Conservation (phyloP, 1,139 yeast species). For the Magnusiomyces ingens region DNA sequence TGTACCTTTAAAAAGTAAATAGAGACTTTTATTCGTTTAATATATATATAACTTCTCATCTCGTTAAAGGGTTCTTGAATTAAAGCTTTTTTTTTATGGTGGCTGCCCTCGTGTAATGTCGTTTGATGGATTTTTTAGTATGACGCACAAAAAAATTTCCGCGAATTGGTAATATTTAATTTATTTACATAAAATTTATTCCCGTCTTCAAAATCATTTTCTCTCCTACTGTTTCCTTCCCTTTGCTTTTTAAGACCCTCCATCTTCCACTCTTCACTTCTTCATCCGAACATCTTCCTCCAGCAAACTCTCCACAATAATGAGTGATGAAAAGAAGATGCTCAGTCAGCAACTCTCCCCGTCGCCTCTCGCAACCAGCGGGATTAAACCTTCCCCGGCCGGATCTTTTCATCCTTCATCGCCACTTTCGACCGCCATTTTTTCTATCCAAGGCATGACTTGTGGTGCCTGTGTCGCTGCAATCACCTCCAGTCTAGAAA, state of each 20-base stretch:
- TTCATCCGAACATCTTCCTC: background rate
- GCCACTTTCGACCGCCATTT: background rate
- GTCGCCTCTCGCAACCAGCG: background rate
- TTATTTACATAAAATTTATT: too few species aligned
- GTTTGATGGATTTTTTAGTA: background rate
- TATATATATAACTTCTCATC: background rate
- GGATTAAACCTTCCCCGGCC: background rate
- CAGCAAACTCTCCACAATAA: background rate
- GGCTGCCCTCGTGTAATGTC: too few species aligned
- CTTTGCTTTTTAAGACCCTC: background rate
- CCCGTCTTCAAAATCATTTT: too few species aligned
- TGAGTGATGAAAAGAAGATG: background rate
- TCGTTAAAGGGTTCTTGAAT: too few species aligned
- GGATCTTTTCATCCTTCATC: background rate
- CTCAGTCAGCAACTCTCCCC: background rate
- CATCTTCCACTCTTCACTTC: background rate
- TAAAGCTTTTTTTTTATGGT: background rate
- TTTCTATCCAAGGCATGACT: slow-evolving; percentile 49
- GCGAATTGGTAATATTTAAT: too few species aligned
- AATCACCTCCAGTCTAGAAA: slow-evolving; percentile 48
- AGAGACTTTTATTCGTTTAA: background rate
- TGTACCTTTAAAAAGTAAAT: background rate
- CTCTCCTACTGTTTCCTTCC: background rate
- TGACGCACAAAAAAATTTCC: too few species aligned
- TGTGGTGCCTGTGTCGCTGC: slow-evolving; percentile 75